Evolutionary conservation across 306 rosid species (phyloP).

Genomic region (Carpinus viminea): DNA sequence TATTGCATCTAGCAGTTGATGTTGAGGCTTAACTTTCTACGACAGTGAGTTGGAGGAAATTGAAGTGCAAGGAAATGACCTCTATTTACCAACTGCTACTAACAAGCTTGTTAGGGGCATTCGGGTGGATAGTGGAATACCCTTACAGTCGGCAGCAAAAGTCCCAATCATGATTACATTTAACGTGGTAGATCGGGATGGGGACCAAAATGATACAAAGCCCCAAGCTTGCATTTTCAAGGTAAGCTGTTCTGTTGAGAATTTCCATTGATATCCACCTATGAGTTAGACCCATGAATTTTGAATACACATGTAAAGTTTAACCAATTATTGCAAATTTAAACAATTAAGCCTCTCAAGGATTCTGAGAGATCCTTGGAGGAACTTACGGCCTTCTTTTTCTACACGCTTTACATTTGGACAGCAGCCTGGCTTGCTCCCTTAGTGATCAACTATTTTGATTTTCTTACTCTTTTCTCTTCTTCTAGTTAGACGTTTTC

Average conservation of each 20-base stretch:
- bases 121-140: slow-evolving; percentile 92
- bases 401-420: too few relatives aligned
- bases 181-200: slow-evolving; percentile 77
- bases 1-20: slow-evolving; percentile 18
- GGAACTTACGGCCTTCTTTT: too few relatives aligned
- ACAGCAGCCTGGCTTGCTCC: too few relatives aligned
- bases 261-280: slow-evolving; percentile 3
- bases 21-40: slow-evolving; percentile 23
- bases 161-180: slow-evolving; percentile 97
- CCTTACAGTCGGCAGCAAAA: slow-evolving; percentile 97
- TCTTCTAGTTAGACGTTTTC: too few relatives aligned
- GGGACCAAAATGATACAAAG: slow-evolving; percentile 65
- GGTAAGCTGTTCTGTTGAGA: slow-evolving; percentile 42
- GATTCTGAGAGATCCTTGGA: too few relatives aligned
- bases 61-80: slow-evolving; percentile 81
- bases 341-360: background rate
- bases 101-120: slow-evolving; percentile 85
- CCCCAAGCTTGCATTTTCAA: slow-evolving; percentile 98
- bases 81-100: slow-evolving; percentile 90
- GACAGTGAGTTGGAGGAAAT: slow-evolving; percentile 93
- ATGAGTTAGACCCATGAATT: slow-evolving; percentile 6
- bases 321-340: slow-evolving; percentile 21
- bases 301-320: slow-evolving; percentile 11
- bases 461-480: too few relatives aligned
- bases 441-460: too few relatives aligned